Base-by-base conservation (phyloP, 257 asterid species). In the Perilla frutescens region DNA sequence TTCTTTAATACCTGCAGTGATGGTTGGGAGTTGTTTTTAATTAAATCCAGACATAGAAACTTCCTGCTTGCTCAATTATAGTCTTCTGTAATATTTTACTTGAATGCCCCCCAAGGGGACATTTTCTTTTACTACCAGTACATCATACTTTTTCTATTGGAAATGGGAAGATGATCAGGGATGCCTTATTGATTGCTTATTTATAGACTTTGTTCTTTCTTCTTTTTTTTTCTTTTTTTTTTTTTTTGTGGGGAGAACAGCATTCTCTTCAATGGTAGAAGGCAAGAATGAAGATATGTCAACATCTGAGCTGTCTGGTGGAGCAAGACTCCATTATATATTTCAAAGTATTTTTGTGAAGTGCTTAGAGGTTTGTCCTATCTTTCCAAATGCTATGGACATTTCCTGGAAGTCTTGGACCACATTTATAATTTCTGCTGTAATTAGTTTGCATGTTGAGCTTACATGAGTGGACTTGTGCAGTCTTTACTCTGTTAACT, bases 291-390 rank as follows among this genome's bases (percentile, higher is more conserved):
- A 89, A 83, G 99, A 87, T 73, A 87, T 92, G 97, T 89, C 94
- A 74, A 95, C 99, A 34, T 74, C 87, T 48, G 98, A 95, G 88
- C 83, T 95, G 71, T 90, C 96, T 80, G 99, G 99, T 70, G 99
- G 99, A 72, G 97, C 99, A 70, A 86, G 99, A 84, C 89, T 95
- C 70, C 99, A 92, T 87, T 90, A 90, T 84, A 95, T 95, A 69
- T 95, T 95, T 77, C 98, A 92, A 82, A 83, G 82, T 72, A 95
- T 95, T 57, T 95, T 84, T 80, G 99, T 92, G 55, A 92, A 87
- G 86, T 77, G 91, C 82, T 81, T 92, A 88, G 98, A 92, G 99
- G 99, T 92, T 74, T 71, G 84, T 83, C 31, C 62, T 73, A 29
- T 80, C 80, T 68, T 40, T 74, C 62, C 48, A 62, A 64, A 48